Conservation (phyloP, 352 stramenopile genomes). For the Phytopythium sindhum region DNA sequence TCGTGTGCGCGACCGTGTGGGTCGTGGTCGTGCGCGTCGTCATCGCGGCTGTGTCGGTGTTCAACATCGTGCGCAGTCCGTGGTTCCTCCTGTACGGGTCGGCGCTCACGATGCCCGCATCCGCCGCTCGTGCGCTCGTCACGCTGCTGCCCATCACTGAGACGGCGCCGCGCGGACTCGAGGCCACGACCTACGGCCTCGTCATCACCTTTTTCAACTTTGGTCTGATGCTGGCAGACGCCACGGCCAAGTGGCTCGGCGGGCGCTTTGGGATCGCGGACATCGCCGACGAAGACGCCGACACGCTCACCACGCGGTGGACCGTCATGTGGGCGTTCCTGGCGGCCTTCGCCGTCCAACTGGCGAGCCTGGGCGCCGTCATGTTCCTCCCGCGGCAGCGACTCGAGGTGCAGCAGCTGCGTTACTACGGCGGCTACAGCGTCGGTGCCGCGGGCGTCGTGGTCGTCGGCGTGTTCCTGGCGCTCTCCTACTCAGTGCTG, state of each 20-base stretch:
- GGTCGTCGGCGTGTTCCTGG: constrained; percentile 23
- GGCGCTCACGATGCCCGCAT: constrained; percentile 32
- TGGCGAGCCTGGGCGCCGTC: constrained; percentile 37
- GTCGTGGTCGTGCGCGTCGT: constrained; percentile 53
- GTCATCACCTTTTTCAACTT: constrained; percentile 65
- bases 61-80: constrained; percentile 40
- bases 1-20: constrained; percentile 50
- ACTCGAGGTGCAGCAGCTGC: constrained; percentile 60
- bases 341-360: constrained; percentile 44
- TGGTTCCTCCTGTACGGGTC: constrained; percentile 61
- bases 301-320: constrained; percentile 29
- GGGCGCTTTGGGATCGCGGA: constrained; percentile 38
- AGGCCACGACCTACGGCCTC: constrained; percentile 59
- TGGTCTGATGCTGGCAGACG: constrained; percentile 39
- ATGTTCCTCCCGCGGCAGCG: constrained; percentile 52
- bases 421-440: constrained; percentile 61
- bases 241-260: constrained; percentile 37
- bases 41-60: constrained; percentile 41
- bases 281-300: constrained; percentile 19
- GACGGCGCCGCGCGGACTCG: constrained; percentile 47
- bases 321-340: constrained; percentile 49
- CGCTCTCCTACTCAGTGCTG: constrained; percentile 39
- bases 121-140: constrained; percentile 47
- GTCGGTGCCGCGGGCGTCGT: constrained; percentile 37
- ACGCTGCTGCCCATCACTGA: constrained; percentile 55